Percentiles rank a stretch among this genome's conserved stretches.
Conservation (phyloP, 495 filamentous ascomycete species). For the Penicillium manginii region DNA sequence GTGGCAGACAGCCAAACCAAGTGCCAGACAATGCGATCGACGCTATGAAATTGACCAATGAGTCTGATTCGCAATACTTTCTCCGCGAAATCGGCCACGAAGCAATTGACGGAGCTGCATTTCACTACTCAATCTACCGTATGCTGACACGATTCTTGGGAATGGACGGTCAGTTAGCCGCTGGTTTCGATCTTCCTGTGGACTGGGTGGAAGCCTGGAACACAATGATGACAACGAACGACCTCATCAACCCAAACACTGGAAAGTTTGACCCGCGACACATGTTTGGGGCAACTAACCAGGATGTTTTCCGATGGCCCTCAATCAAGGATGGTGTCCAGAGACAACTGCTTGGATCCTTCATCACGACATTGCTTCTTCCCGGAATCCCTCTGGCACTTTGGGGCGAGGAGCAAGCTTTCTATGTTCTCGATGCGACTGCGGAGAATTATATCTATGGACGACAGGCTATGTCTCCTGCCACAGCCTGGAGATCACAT, state of each 20-base stretch:
- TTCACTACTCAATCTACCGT: constrained; percentile 73
- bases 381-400: constrained; percentile 69
- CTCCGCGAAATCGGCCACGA: constrained; percentile 60
- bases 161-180: constrained; percentile 62
- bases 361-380: constrained; percentile 65
- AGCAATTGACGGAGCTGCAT: constrained; percentile 68
- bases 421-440: constrained; percentile 69
- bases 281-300: constrained; percentile 70
- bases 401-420: constrained; percentile 74
- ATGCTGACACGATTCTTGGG: constrained; percentile 67
- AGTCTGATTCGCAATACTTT: constrained; percentile 51
- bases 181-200: constrained; percentile 59
- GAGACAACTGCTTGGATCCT: constrained; percentile 62
- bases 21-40: constrained; percentile 41
- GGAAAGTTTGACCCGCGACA: constrained; percentile 71
- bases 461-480: constrained; percentile 65
- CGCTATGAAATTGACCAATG: constrained; percentile 50
- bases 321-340: constrained; percentile 62
- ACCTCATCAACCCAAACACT: constrained; percentile 66
- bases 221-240: constrained; percentile 62
- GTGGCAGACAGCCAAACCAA: constrained; percentile 61
- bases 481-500: constrained; percentile 69
- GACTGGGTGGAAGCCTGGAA: constrained; percentile 65
- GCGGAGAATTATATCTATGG: constrained; percentile 74
- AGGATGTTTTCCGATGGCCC: constrained; percentile 80